phyloP scores from a whole-genome alignment of 306 rosid species.

The Hippophae tibetana region DNA sequence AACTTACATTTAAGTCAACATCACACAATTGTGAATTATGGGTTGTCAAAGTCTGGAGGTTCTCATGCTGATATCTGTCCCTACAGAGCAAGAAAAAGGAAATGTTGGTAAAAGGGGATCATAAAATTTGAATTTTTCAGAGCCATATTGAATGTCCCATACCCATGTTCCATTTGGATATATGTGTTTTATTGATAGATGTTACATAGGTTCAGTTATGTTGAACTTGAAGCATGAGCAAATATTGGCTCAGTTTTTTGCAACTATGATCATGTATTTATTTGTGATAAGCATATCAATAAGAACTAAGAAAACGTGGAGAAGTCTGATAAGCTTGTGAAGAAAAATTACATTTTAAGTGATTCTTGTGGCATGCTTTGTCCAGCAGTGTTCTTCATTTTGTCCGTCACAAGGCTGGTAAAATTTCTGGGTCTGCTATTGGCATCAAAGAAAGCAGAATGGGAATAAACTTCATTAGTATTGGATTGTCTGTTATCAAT shows the following conservation, averaged over 20 bases:
- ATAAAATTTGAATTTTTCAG: conserved; percentile 8
- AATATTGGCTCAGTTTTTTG: too few species aligned
- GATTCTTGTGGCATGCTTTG: conserved; percentile 48
- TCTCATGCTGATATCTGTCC: conserved; percentile 63
- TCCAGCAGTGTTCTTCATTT: conserved; percentile 38
- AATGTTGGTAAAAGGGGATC: conserved; percentile 13
- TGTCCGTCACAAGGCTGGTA: conserved; percentile 36
- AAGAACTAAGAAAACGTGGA: too few species aligned
- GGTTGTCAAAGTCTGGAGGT: conserved; percentile 54
- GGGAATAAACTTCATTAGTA: conserved; percentile 57
- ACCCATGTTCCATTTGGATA: too few species aligned
- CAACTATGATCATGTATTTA: conserved; percentile 2
- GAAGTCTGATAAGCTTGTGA: background rate
- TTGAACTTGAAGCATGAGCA: too few species aligned
- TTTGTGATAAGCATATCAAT: background rate
- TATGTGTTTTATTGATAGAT: too few species aligned
- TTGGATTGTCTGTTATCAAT: conserved; percentile 61
- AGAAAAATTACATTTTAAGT: conserved; percentile 47
- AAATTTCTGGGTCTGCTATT: conserved; percentile 29
- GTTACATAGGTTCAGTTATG: too few species aligned
- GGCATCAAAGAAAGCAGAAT: conserved; percentile 29
- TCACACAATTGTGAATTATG: conserved; percentile 59
- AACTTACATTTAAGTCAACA: conserved; percentile 74
- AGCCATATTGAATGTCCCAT: too few species aligned
- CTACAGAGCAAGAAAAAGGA: conserved; percentile 41